A percentile compares a stretch with the other conserved stretches of the same genome.
phyloP scores from a whole-genome alignment of 306 rosid species.

The Rosa multiflora region DNA sequence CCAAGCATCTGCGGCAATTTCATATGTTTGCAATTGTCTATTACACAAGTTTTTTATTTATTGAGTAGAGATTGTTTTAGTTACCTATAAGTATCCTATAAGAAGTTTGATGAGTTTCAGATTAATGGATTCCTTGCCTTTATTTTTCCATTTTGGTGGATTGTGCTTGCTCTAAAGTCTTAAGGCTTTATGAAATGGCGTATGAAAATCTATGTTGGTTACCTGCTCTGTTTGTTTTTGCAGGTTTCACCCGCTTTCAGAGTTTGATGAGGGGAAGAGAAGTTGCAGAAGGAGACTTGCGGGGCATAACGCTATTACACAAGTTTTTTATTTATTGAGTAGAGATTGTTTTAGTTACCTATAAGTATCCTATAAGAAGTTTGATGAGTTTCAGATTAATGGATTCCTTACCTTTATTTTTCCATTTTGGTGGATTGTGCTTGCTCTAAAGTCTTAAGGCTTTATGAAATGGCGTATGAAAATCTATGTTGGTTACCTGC shows the following conservation, averaged over 20 bases:
- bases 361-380: not conserved
- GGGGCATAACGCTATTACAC: conserved; percentile 49
- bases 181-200: not conserved
- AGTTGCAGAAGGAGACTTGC: conserved; percentile 93
- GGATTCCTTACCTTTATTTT: no score
- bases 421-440: not conserved
- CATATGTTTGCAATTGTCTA: not conserved
- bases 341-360: not conserved
- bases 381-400: not conserved
- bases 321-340: not conserved
- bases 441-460: not conserved
- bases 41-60: not conserved
- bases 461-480: not conserved
- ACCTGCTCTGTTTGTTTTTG: not conserved
- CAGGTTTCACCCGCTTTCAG: conserved; percentile 77
- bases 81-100: not conserved
- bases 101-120: not conserved
- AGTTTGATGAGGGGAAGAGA: conserved; percentile 88
- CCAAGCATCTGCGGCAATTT: not conserved
- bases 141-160: not conserved
- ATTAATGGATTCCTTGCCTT: not conserved
- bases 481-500: no score
- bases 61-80: not conserved
- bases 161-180: not conserved
- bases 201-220: no score